phyloP scores from a whole-genome alignment of 2,329 filamentous ascomycete genomes.

The Cordyceps sp. region DNA sequence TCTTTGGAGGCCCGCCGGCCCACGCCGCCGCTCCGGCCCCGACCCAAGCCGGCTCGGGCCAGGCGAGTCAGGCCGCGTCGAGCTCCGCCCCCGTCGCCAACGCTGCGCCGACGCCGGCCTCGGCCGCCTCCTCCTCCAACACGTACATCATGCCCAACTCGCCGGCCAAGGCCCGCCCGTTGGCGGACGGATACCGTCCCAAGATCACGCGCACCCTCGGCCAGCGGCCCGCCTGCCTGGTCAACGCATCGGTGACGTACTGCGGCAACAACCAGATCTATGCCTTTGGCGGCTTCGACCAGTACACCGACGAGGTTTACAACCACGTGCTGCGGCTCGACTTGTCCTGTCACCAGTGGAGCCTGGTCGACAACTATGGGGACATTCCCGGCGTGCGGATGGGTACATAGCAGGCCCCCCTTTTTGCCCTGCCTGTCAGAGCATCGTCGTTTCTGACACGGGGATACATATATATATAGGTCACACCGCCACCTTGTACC shows the following conservation, averaged over 20 bases:
- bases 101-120: slow-evolving; percentile 8
- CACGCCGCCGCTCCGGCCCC: slow-evolving; percentile 10
- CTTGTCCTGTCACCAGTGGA: slow-evolving; percentile 80
- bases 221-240: slow-evolving; percentile 77
- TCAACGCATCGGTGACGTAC: slow-evolving; percentile 98
- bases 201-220: slow-evolving; percentile 65
- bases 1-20: slow-evolving; percentile 27
- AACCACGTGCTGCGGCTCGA: slow-evolving; percentile 91
- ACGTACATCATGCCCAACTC: slow-evolving; percentile 88
- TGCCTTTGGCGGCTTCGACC: slow-evolving; percentile 95
- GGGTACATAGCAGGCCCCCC: too few species aligned
- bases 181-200: slow-evolving; percentile 64
- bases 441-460: slow-evolving; percentile 4
- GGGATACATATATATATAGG: slow-evolving; percentile 38
- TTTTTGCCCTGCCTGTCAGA: too few species aligned
- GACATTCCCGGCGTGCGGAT: slow-evolving; percentile 95
- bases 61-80: slow-evolving; percentile 10
- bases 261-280: slow-evolving; percentile 96
- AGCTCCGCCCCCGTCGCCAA: slow-evolving; percentile 5
- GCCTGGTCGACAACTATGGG: slow-evolving; percentile 91
- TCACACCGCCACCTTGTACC: slow-evolving; percentile 86
- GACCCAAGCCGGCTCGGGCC: slow-evolving; percentile 9
- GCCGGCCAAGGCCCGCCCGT: slow-evolving; percentile 49
- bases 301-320: slow-evolving; percentile 97
- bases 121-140: slow-evolving; percentile 31